Conservation (phyloP, 495 filamentous ascomycete genomes). For the Xylaria palmicola region DNA sequence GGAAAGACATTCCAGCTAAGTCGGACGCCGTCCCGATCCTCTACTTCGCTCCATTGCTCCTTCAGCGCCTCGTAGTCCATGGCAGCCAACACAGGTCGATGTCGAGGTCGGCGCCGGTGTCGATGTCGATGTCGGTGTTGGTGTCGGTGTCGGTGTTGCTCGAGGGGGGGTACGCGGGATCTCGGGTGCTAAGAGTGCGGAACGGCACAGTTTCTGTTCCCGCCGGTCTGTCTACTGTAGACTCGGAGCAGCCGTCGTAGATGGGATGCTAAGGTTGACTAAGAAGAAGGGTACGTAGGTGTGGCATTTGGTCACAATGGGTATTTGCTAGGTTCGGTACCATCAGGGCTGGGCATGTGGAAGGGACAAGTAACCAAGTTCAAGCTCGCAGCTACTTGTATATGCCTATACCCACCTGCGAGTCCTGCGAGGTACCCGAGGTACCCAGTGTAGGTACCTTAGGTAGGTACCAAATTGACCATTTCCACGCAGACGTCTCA, state of each 20-base stretch:
- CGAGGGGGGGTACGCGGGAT: neutral
- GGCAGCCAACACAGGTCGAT: neutral
- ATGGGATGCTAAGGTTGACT: neutral
- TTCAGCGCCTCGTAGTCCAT: conserved; percentile 71
- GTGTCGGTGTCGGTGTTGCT: neutral
- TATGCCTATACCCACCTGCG: neutral
- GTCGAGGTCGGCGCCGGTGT: neutral
- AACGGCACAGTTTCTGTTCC: neutral
- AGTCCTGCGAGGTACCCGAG: too few species aligned
- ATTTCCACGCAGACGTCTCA: too few species aligned
- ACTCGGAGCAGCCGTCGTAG: neutral
- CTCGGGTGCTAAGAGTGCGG: neutral
- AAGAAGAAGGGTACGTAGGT: neutral
- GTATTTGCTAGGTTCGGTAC: too few species aligned
- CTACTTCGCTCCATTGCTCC: conserved; percentile 95
- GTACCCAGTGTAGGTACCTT: neutral
- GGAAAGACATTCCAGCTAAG: conserved; percentile 99
- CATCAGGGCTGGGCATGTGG: conserved; percentile 1
- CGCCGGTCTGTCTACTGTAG: neutral
- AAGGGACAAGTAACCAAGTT: conserved; percentile 17
- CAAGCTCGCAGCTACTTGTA: neutral
- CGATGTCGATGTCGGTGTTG: neutral
- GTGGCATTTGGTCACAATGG: neutral
- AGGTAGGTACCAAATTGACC: neutral
- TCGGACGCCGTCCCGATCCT: conserved; percentile 94